Conservation (phyloP, 2,329 filamentous ascomycete genomes). For the Aspergillus sp. region DNA sequence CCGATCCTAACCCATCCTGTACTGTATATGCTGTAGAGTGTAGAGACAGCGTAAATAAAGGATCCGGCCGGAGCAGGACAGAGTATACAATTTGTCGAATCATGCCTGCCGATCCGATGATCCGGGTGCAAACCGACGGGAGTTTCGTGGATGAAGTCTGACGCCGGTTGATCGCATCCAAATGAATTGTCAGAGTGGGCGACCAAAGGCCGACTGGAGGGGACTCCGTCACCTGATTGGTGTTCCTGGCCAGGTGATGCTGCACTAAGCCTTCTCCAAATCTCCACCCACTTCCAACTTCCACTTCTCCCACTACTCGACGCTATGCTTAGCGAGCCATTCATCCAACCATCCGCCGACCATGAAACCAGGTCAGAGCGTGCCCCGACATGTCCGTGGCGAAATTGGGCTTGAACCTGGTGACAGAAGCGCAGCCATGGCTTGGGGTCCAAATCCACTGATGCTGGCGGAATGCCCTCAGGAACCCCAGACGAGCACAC, state of each 20-base stretch:
- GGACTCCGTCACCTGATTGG: constrained; percentile 14
- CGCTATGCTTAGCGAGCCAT: constrained; percentile 9
- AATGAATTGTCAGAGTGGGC: not conserved
- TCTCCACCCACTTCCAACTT: not conserved
- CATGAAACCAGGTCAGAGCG: not conserved
- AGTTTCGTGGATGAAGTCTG: not conserved
- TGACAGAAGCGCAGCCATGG: not conserved
- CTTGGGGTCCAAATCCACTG: not conserved
- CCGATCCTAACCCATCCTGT: too few species aligned
- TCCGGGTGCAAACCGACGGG: constrained; percentile 9
- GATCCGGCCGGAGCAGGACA: not conserved
- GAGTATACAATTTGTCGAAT: not conserved
- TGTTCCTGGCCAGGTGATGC: constrained; percentile 16
- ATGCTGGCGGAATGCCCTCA: not conserved
- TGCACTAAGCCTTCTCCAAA: constrained; percentile 6
- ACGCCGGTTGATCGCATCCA: not conserved
- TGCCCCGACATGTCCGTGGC: not conserved
- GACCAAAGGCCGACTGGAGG: not conserved
- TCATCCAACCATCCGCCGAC: not conserved
- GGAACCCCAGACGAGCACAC: not conserved
- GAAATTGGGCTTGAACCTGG: not conserved
- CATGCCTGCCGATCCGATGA: constrained; percentile 15
- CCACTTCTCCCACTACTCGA: not conserved
- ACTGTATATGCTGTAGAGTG: not conserved
- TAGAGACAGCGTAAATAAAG: not conserved